A percentile compares a stretch with the other conserved stretches of the same genome.
These are phyloP conservation scores for Ormosia emarginata DNA, from an alignment of 306 rosid species.

Conservation along the genomic window DNA sequence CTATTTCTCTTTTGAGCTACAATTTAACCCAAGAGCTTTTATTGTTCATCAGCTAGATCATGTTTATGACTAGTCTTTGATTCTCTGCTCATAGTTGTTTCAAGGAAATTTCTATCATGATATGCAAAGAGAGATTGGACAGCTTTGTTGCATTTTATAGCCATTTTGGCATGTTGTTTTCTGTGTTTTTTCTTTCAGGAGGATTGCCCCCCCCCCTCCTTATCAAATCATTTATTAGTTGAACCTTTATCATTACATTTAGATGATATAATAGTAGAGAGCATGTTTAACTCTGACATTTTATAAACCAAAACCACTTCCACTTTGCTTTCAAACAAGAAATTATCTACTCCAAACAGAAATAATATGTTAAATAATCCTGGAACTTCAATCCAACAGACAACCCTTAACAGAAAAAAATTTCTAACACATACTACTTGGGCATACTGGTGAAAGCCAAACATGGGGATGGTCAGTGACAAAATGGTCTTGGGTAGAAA, in stretches of 20 bases:
- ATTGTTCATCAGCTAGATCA: neutral
- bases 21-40: neutral
- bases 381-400: constrained; percentile 6
- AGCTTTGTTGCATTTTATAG: neutral
- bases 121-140: neutral
- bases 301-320: neutral
- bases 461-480: neutral
- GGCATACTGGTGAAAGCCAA: constrained; percentile 1
- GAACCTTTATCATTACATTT: neutral
- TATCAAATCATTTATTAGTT: neutral
- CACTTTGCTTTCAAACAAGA: neutral
- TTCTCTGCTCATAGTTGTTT: neutral
- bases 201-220: neutral
- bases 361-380: neutral
- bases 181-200: neutral
- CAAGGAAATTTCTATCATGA: neutral
- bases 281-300: neutral
- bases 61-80: neutral
- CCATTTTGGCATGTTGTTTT: neutral
- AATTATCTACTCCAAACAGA: neutral
- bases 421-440: neutral
- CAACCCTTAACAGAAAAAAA: neutral
- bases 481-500: neutral
- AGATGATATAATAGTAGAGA: neutral
- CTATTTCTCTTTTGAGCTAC: neutral